phyloP scores from a whole-genome alignment of 345 rosid genomes.

The Hypericum androsaemum region DNA sequence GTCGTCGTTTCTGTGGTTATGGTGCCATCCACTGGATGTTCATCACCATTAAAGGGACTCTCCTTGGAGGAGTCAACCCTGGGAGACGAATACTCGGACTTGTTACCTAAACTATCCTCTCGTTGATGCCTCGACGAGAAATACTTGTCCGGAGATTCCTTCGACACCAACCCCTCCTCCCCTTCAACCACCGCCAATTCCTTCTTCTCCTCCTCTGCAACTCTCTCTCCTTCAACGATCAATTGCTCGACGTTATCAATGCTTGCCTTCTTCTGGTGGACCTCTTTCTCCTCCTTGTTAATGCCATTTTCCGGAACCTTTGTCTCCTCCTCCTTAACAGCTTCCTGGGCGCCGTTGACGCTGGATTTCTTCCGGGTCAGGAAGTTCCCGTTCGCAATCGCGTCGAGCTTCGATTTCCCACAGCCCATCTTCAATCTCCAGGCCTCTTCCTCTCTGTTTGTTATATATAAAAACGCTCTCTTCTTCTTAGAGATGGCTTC shows the following conservation, averaged over 20 bases:
- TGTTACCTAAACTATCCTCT: constrained; percentile 14
- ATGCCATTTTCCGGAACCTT: no score
- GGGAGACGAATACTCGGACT: constrained; percentile 22
- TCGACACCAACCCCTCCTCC: constrained; percentile 12
- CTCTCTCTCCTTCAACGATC: not conserved
- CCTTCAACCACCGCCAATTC: not conserved
- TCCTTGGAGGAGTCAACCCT: constrained; percentile 12
- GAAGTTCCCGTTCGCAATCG: constrained; percentile 48
- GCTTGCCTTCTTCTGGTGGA: no score
- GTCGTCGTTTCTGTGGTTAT: constrained; percentile 3
- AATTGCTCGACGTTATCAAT: no score
- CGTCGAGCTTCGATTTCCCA: constrained; percentile 64
- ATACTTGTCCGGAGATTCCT: constrained; percentile 14
- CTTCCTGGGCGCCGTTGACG: constrained; percentile 5
- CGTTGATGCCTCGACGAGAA: constrained; percentile 32
- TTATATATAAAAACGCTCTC: no score
- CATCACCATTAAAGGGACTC: constrained; percentile 2
- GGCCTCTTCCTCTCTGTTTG: no score
- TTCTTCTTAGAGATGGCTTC: not conserved
- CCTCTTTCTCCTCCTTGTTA: no score
- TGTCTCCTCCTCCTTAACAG: no score
- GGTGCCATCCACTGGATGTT: not conserved
- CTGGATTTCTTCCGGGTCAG: constrained; percentile 34
- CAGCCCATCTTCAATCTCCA: constrained; percentile 48
- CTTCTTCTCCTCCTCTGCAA: not conserved